These are phyloP conservation scores for Cardiospermum halicacabum DNA, from an alignment of 345 rosid genomes.

Conservation along the genomic window DNA sequence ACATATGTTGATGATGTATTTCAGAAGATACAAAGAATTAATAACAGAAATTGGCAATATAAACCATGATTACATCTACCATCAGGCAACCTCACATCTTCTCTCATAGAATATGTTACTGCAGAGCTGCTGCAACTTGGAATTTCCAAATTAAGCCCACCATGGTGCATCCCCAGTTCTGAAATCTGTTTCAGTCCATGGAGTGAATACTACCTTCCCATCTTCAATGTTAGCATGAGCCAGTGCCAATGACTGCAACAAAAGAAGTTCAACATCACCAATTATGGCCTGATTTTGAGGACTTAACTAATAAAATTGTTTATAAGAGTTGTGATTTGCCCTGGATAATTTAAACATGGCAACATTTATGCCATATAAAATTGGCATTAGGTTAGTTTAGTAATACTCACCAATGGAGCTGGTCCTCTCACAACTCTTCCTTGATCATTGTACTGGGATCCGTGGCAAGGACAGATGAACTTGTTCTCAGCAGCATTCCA, in stretches of 20 bases:
- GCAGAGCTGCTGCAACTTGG: conserved; percentile 1
- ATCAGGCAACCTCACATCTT: conserved; percentile 8
- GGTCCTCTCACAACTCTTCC: conserved; percentile 98
- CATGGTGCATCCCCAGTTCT: conserved; percentile 95
- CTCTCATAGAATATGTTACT: conserved; percentile 8
- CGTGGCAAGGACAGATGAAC: conserved; percentile 96
- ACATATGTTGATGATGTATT: conserved; percentile 1
- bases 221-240: conserved; percentile 75
- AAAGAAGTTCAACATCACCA: neutral
- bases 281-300: neutral
- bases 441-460: conserved; percentile 95
- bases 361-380: neutral
- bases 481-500: conserved; percentile 85
- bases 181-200: conserved; percentile 95
- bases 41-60: neutral
- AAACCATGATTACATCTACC: neutral
- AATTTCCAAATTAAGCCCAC: conserved; percentile 57
- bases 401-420: conserved; percentile 75
- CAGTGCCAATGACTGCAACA: conserved; percentile 75
- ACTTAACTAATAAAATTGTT: neutral
- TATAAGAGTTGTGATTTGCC: neutral
- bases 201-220: conserved; percentile 83
- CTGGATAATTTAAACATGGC: neutral
- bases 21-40: conserved; percentile 3
- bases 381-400: neutral